Conservation (phyloP, 2,329 filamentous ascomycete genomes). For the Sporothrix variecibatus region DNA sequence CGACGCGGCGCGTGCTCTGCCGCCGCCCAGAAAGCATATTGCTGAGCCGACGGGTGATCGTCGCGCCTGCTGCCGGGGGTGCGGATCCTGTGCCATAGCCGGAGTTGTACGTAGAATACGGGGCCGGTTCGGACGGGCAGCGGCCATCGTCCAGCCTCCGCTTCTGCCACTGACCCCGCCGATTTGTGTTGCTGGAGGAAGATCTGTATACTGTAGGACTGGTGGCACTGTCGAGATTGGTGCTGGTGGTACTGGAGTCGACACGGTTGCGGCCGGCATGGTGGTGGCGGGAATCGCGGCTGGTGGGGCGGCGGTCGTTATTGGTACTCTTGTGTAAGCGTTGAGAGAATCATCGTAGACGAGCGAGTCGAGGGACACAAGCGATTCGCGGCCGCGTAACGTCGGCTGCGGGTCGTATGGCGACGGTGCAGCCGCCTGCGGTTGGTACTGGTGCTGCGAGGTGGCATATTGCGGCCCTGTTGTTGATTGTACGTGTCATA, state of each 20-base stretch:
- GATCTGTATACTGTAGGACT: constrained; percentile 5
- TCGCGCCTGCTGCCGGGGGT: background rate
- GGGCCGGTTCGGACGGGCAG: background rate
- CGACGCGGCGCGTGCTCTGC: constrained; percentile 23
- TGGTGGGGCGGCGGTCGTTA: background rate
- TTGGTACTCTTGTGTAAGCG: constrained; percentile 16
- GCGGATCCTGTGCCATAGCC: constrained; percentile 14
- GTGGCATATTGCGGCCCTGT: constrained; percentile 10
- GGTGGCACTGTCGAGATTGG: background rate
- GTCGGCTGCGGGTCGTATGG: constrained; percentile 8
- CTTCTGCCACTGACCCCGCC: background rate
- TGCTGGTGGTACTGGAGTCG: background rate
- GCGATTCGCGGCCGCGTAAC: constrained; percentile 42
- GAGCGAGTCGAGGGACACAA: constrained; percentile 44
- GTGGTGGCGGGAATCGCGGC: background rate
- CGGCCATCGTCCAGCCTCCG: background rate
- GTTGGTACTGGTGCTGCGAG: constrained; percentile 1
- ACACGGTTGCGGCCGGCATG: background rate
- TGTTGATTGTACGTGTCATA: constrained; percentile 54
- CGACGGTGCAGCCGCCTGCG: background rate
- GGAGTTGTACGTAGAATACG: constrained; percentile 23
- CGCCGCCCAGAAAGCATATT: constrained; percentile 24
- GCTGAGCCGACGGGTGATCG: constrained; percentile 20
- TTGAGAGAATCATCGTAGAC: constrained; percentile 19
- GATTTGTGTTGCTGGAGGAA: background rate